Evolutionary conservation across 495 filamentous ascomycete genomes (phyloP).

Genomic region (Hypoxylon intermedium): DNA sequence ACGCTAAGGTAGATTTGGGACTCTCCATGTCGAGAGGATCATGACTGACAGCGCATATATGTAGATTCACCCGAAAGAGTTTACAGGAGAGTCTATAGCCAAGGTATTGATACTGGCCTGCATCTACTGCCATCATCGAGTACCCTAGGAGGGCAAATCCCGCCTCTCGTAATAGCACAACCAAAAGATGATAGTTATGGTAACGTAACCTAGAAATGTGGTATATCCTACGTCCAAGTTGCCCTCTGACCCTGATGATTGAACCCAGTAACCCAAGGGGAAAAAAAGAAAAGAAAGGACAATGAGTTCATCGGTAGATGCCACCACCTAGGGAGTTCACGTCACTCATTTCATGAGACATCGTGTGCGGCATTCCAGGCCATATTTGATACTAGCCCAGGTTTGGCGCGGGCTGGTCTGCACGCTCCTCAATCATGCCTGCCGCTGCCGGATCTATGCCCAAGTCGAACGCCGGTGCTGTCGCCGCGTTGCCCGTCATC

Average conservation of each 20-base stretch:
- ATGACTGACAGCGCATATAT: background rate
- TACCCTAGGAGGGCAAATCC: background rate
- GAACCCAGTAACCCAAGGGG: background rate
- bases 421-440: constrained; percentile 5
- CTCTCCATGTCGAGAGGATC: background rate
- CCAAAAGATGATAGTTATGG: background rate
- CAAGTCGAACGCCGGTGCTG: constrained; percentile 17
- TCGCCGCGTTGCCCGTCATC: constrained; percentile 36
- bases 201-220: background rate
- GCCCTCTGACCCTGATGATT: background rate
- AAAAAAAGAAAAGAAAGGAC: background rate
- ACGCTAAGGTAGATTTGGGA: background rate
- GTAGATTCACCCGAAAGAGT: background rate
- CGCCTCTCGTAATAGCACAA: background rate
- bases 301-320: constrained; percentile 18
- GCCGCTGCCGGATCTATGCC: constrained; percentile 12
- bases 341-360: constrained; percentile 16
- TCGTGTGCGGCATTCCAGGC: constrained; percentile 22
- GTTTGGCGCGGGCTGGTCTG: constrained; percentile 12
- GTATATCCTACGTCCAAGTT: constrained; percentile 10
- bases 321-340: constrained; percentile 19
- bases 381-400: constrained; percentile 29
- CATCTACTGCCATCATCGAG: background rate
- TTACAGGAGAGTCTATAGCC: too few species aligned
- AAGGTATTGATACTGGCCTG: too few species aligned